Evolutionary conservation across 139 green algal genomes (phyloP).

Genomic region (Bryopsis sp.): DNA sequence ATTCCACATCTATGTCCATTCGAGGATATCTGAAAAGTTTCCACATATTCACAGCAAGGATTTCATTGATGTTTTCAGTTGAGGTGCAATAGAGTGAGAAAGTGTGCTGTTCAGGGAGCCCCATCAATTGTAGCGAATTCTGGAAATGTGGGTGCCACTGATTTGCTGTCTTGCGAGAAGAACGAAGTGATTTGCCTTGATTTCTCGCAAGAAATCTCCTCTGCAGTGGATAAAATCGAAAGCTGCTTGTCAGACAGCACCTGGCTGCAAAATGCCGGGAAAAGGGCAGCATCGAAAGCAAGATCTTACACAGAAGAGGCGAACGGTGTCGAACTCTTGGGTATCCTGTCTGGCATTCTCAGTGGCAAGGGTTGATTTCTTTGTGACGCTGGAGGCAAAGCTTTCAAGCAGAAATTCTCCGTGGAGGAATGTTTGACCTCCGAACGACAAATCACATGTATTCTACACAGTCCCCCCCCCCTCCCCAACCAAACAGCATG

Average conservation of each 20-base stretch:
- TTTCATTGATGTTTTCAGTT: not conserved
- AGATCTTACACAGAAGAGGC: not conserved
- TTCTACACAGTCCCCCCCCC: no score
- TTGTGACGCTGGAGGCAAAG: no score
- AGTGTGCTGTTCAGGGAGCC: slow-evolving; percentile 28
- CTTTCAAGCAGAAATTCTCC: no score
- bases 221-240: not conserved
- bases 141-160: slow-evolving; percentile 46
- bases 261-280: not conserved
- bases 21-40: no score
- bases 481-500: no score
- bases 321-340: not conserved
- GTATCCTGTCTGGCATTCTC: no score
- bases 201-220: not conserved
- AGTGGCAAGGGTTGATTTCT: no score
- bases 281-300: not conserved
- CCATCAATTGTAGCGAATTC: slow-evolving; percentile 47
- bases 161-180: slow-evolving; percentile 35
- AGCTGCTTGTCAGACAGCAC: not conserved
- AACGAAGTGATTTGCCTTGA: slow-evolving; percentile 43
- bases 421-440: no score
- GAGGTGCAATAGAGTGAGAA: not conserved
- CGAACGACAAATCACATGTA: no score
- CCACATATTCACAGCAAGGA: no score
- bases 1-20: slow-evolving; percentile 17